Percentiles rank a stretch among this genome's conserved stretches.
Evolutionary conservation across 2,329 filamentous ascomycete genomes (phyloP).

Genomic region (Fusarium nurragi): DNA sequence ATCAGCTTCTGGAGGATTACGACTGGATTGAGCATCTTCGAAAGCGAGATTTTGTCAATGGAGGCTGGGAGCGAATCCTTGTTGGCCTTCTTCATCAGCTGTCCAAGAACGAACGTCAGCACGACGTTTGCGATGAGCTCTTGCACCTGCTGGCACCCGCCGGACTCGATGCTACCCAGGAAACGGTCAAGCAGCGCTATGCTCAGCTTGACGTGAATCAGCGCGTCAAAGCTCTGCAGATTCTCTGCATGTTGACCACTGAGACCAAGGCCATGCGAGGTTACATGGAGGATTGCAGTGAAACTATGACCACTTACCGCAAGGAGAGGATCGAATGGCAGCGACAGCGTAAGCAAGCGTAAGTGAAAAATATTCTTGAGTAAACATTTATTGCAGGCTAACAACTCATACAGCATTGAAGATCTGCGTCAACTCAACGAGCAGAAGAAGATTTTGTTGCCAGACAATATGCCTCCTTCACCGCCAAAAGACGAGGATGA

Average conservation of each 20-base stretch:
- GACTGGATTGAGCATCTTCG: conserved; percentile 88
- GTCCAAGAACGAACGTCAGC: conserved; percentile 76
- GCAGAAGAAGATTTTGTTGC: conserved; percentile 75
- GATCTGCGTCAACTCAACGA: conserved; percentile 77
- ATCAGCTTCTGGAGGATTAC: conserved; percentile 77
- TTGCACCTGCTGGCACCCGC: conserved; percentile 83
- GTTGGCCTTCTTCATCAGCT: conserved; percentile 87
- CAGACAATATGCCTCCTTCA: conserved; percentile 75
- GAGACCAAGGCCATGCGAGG: conserved; percentile 86
- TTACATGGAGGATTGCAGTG: conserved; percentile 91
- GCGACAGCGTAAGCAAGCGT: conserved; percentile 75
- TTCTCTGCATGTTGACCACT: conserved; percentile 85
- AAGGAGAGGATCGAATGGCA: conserved; percentile 97
- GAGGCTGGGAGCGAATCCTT: conserved; percentile 91
- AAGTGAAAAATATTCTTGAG: conserved; percentile 48
- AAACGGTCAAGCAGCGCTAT: conserved; percentile 79
- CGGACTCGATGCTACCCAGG: conserved; percentile 76
- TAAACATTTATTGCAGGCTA: not conserved
- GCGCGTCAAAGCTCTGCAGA: conserved; percentile 81
- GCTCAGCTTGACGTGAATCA: conserved; percentile 81
- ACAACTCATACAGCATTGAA: conserved; percentile 64
- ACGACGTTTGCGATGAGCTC: conserved; percentile 79
- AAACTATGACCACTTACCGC: conserved; percentile 92
- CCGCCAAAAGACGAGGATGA: conserved; percentile 66
- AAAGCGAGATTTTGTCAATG: conserved; percentile 84